Evolutionary conservation across 2,329 filamentous ascomycete species (phyloP), one percentile per base, ranked within the genome.

Genomic region (Penicillium paneum): DNA sequence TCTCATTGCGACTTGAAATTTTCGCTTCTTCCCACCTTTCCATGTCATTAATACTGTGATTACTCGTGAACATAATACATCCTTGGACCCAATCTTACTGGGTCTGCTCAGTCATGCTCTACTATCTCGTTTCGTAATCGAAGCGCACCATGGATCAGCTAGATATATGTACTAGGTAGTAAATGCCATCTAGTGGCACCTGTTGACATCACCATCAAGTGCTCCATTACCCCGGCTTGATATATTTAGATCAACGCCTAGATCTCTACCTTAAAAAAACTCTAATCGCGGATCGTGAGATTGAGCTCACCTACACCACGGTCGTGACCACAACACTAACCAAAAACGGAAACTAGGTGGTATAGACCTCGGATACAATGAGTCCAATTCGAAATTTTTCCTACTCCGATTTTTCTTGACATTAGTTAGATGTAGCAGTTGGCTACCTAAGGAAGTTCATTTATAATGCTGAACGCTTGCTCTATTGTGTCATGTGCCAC

Each of bases 21-120:
- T 44, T 45, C 17, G 29, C 17, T 24, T 36, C 15, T 41, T 32
- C 26, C 42, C 32, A 38, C 3, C 3, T 42, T 52, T 54, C 26
- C 52, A 43, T 58, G 48, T 60, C 35, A 55, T 49, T 54, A 56
- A 52, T 40, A 24, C 36, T 43, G 31, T 24, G 31, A 21, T 32
- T 29, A 49, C 38, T 43, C 45, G 17, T 50, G 60, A 59, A 63
- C 55, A 62, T 63, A 62, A 53, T 55, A 39, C 10, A 26, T 43
- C 32, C 26, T 17, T 15, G 24, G 36, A 15, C 29, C 42, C 19
- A 17, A 15, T 3, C n/a, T 19, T 10, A 12, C 13, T 34, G 13
- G 10, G n/a, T 34, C 3, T 24, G 1, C 32, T 24, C 17, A 21
- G 10, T 2, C 10, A 10, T 40, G 8, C 28, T 10, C 13, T 5